Percentiles rank a stretch among this genome's conserved stretches.
Conservation (phyloP, 2,329 filamentous ascomycete genomes). For the Cercospora sp. region DNA sequence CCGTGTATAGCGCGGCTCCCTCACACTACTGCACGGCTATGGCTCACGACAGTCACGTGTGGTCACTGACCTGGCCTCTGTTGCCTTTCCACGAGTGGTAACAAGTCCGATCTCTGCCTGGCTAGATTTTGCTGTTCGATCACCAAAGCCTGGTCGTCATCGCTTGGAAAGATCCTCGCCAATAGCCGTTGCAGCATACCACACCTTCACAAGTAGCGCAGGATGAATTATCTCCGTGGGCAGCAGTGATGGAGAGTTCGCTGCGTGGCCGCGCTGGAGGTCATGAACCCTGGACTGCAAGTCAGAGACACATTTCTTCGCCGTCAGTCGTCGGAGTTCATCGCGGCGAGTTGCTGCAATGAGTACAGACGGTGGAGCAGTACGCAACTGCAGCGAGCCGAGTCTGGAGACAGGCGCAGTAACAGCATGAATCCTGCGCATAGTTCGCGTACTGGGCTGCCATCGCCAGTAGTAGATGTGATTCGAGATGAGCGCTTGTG, state of each 20-base stretch:
- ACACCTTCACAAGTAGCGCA: background rate
- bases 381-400: background rate
- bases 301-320: background rate
- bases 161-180: background rate
- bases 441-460: constrained; percentile 3
- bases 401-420: background rate
- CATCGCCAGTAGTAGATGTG: background rate
- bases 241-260: background rate
- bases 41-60: constrained; percentile 14
- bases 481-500: background rate
- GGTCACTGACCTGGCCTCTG: constrained; percentile 1
- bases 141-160: constrained; percentile 10
- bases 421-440: constrained; percentile 1
- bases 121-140: constrained; percentile 16
- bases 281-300: background rate
- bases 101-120: constrained; percentile 18
- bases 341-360: background rate
- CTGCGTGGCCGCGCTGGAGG: background rate
- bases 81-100: constrained; percentile 9
- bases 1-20: background rate
- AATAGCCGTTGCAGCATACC: background rate
- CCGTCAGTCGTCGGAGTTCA: background rate
- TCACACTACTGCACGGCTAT: constrained; percentile 11
- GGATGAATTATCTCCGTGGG: background rate
- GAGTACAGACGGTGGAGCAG: background rate